phyloP scores from a whole-genome alignment of 2,329 filamentous ascomycete species.

The Rosellinia necatrix region DNA sequence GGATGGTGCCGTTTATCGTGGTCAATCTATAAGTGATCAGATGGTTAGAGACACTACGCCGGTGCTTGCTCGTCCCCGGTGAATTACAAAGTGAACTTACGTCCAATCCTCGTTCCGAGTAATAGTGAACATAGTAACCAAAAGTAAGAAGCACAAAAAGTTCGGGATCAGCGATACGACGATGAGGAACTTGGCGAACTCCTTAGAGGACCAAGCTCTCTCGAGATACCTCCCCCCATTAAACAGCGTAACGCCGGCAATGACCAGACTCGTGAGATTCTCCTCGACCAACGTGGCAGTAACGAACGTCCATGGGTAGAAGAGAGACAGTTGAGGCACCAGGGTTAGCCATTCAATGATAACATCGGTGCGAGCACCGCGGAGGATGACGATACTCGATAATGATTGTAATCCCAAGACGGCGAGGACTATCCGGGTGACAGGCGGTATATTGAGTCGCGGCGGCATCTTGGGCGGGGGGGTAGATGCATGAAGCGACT shows the following conservation, averaged over 20 bases:
- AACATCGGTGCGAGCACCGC: slow-evolving; percentile 66
- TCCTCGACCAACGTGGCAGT: slow-evolving; percentile 88
- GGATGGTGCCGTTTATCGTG: slow-evolving; percentile 84
- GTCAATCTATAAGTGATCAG: slow-evolving; percentile 61
- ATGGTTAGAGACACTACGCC: slow-evolving; percentile 24
- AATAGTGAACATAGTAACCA: slow-evolving; percentile 74
- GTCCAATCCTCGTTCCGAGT: slow-evolving; percentile 70
- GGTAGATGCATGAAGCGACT: slow-evolving; percentile 27
- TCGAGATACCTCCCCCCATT: slow-evolving; percentile 95
- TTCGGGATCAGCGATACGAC: slow-evolving; percentile 82
- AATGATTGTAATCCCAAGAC: slow-evolving; percentile 77
- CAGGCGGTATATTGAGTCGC: slow-evolving; percentile 88
- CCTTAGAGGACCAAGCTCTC: slow-evolving; percentile 89
- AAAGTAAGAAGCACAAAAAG: slow-evolving; percentile 70
- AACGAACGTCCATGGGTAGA: slow-evolving; percentile 92
- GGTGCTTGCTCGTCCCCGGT: background rate
- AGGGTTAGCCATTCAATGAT: slow-evolving; percentile 87
- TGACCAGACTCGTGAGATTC: slow-evolving; percentile 83
- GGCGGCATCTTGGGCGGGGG: slow-evolving; percentile 64
- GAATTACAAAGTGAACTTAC: slow-evolving; percentile 53
- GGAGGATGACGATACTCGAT: slow-evolving; percentile 78
- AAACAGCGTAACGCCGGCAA: slow-evolving; percentile 80
- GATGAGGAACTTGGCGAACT: slow-evolving; percentile 88
- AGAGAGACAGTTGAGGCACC: slow-evolving; percentile 78
- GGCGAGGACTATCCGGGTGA: slow-evolving; percentile 82